Evolutionary conservation across 2,329 filamentous ascomycete species (phyloP), one percentile per base, ranked within the genome.

Genomic region (Penicillium frequentans): DNA sequence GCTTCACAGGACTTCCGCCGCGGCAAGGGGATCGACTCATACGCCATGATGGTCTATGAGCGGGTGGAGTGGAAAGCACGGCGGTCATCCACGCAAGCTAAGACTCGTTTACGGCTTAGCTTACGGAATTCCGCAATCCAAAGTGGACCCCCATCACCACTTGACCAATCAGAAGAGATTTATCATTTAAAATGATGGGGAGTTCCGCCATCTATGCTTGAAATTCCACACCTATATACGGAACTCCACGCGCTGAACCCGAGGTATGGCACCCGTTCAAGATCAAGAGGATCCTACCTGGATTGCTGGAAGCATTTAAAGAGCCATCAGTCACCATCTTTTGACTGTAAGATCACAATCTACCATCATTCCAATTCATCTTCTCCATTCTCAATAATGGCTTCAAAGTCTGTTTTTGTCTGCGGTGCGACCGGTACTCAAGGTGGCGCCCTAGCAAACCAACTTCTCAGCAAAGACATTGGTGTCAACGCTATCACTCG

Each of bases 1-100:
- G 80, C 78, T 3, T 77, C 73, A 64, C 84, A 87, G 3, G 84
- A 82, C 70, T 84, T 86, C 47, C 83, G 81, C 26, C 69, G 67
- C 13, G 68, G 62, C 26, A 77, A 45, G 76, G 81, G 33, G 78
- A 79, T 68, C 80, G 81, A 26, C 60, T 70, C 52, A 23, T 48
- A 37, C 1, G 11, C 37, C 53, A 57, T 57, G 13, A 11, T 52
- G n/a, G 21, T 13, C 26, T 44, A 26, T 52, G 14, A 27, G 39
- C n/a, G 19, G 45, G 51, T 33, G n/a, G 45, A 24, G 45, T 43
- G 39, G 29, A 43, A 19, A 14, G 21, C 27, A 46, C 10, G 13
- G 43, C 8, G n/a, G n/a, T 45, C 37, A 23, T 4, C 19, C 19
- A 37, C 7, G 23, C 33, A 49, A 45, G 35, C 10, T 49, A 21